Evolutionary conservation across 495 filamentous ascomycete species (phyloP).

Genomic region (Aspergillus egyptiacus): DNA sequence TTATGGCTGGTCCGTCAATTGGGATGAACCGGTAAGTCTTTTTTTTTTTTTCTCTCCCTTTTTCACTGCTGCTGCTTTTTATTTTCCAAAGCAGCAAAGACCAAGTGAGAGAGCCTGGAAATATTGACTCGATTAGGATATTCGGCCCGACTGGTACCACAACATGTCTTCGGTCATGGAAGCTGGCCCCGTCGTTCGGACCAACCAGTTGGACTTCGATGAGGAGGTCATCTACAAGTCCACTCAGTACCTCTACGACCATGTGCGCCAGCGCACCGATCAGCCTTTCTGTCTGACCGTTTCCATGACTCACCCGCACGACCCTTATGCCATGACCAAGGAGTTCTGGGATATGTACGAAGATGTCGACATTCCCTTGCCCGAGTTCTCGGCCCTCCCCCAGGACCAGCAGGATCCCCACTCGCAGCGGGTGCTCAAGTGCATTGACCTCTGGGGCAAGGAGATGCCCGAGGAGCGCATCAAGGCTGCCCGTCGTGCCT

Average conservation of each 20-base stretch:
- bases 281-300: conserved; percentile 85
- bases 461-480: conserved; percentile 74
- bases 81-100: not conserved
- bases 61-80: too few species aligned
- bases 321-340: conserved; percentile 82
- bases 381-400: conserved; percentile 60
- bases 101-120: conserved; percentile 8
- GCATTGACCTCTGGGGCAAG: conserved; percentile 72
- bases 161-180: conserved; percentile 85
- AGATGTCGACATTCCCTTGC: conserved; percentile 74
- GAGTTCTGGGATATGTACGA: conserved; percentile 89
- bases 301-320: conserved; percentile 85
- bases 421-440: conserved; percentile 70
- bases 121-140: conserved; percentile 43
- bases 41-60: too few species aligned
- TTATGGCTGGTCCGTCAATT: conserved; percentile 84
- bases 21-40: conserved; percentile 70
- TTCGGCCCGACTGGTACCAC: conserved; percentile 83
- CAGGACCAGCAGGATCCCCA: conserved; percentile 77
- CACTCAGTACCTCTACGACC: conserved; percentile 76
- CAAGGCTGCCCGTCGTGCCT: conserved; percentile 70
- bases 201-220: conserved; percentile 92
- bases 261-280: conserved; percentile 61
- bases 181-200: conserved; percentile 72
- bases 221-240: conserved; percentile 86